Base-by-base conservation (phyloP, 306 rosid species). In the Cicer chorassanicum region DNA sequence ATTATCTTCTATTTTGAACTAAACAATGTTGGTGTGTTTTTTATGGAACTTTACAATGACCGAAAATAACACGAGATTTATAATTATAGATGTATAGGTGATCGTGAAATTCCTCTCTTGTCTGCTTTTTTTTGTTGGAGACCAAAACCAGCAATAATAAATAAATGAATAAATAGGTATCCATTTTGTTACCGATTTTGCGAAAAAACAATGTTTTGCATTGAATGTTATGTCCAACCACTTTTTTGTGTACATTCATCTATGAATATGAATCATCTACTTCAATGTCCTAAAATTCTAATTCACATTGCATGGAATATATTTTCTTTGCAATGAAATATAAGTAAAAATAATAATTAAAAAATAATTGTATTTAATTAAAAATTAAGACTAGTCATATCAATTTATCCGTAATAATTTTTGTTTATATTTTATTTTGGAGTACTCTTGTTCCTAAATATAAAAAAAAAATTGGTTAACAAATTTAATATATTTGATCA, bases 141-240 rank as follows among this genome's bases (percentile, higher is more conserved):
- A 68, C 73, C 44, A 48, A 48, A 66, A 29, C 60, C 10, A 21
- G 24, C 43, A 1, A 45, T 11, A 12, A 67, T 67, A 21, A 66
- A 65, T 18, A n/a, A 66, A 45, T 6, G 46, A 66, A 11, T 5
- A 42, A 15, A 1, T 29, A 29, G 14, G 19, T 9, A 40, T 3
- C 49, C 14, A 1, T 64, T 39, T 64, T 43, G 4, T 16, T 6
- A 8, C 2, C 11, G 11, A 3, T 8, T 62, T 8, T 9, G 36
- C 14, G 4, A 10, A 69, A 15, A 15, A 6, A 4, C 14, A 34
- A 36, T n/a, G 46, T 14, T 49, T 21, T 29, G 59, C 42, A 13
- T 46, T 8, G 8, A 7, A 13, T 29, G 11, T 9, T 14, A 68
- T 61, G 44, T 36, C 44, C 38, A 70, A 43, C 15, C 18, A 16